Percentiles rank a stretch among this genome's conserved stretches.
Conservation (phyloP, 768 basidiomycete genomes). For the Saitozyma sp. region DNA sequence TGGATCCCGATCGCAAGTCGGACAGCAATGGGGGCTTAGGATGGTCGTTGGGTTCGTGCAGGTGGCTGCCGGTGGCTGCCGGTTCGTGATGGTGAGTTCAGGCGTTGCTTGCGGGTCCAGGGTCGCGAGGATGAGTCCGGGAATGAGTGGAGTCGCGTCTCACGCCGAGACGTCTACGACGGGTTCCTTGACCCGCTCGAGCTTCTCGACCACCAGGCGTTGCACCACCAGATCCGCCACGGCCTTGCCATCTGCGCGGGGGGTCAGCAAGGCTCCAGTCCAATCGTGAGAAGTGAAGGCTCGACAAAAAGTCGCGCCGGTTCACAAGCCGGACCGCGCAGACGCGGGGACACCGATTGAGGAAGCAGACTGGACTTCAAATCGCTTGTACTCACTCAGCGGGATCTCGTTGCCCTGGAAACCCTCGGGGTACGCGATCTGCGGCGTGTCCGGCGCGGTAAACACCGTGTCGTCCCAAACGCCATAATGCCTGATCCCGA, state of each 20-base stretch:
- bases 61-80: too few species aligned
- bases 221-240: slow-evolving; percentile 44
- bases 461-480: slow-evolving; percentile 81
- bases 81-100: too few species aligned
- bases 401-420: slow-evolving; percentile 91
- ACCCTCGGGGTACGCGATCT: slow-evolving; percentile 74
- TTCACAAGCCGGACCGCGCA: too few species aligned
- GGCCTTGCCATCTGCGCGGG: slow-evolving; percentile 37
- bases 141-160: too few species aligned
- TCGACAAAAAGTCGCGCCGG: too few species aligned
- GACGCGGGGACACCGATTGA: too few species aligned
- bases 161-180: too few species aligned
- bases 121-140: too few species aligned
- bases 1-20: too few species aligned
- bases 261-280: background rate
- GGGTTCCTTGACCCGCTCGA: background rate
- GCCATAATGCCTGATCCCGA: slow-evolving; percentile 77
- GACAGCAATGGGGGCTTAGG: too few species aligned
- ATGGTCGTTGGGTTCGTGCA: too few species aligned
- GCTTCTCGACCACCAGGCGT: slow-evolving; percentile 35
- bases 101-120: too few species aligned
- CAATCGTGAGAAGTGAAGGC: background rate
- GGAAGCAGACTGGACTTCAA: background rate
- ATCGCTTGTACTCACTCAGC: slow-evolving; percentile 59
- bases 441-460: slow-evolving; percentile 70